These are phyloP conservation scores for Ogataea corticis DNA, from an alignment of 805 yeast genomes.

Conservation along the genomic window DNA sequence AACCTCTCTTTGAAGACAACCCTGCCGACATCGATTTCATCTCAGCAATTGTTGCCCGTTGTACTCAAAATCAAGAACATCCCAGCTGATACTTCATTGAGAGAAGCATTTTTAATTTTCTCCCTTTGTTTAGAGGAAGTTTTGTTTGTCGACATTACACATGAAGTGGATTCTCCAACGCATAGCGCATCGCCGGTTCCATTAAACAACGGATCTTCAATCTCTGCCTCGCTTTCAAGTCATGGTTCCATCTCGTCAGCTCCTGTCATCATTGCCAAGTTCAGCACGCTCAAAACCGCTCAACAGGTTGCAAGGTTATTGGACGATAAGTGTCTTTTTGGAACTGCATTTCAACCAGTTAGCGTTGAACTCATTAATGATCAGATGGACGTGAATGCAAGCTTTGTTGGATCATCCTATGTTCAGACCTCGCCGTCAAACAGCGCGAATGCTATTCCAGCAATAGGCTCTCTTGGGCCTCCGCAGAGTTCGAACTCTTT, in stretches of 20 bases:
- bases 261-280: conserved; percentile 45
- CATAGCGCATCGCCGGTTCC: conserved; percentile 16
- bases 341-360: conserved; percentile 45
- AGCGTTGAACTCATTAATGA: conserved; percentile 43
- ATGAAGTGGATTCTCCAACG: conserved; percentile 28
- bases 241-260: conserved; percentile 18
- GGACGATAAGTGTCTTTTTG: conserved; percentile 48
- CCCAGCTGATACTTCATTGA: conserved; percentile 60
- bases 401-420: conserved; percentile 18
- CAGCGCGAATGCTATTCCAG: conserved; percentile 17
- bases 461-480: conserved; percentile 12
- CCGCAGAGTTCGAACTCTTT: conserved; percentile 12
- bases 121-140: conserved; percentile 67
- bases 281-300: conserved; percentile 45
- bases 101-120: conserved; percentile 70
- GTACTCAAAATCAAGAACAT: conserved; percentile 50
- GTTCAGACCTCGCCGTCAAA: conserved; percentile 19
- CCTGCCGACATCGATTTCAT: conserved; percentile 9
- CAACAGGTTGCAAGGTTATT: conserved; percentile 41
- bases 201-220: conserved; percentile 12
- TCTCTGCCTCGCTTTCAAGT: conserved; percentile 18
- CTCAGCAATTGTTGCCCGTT: conserved; percentile 13
- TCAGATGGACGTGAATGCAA: conserved; percentile 11
- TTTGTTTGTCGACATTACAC: conserved; percentile 37
- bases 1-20: conserved; percentile 17